Evolutionary conservation across 176 grass and related monocot genomes (phyloP).

Genomic region (Typha latifolia): DNA sequence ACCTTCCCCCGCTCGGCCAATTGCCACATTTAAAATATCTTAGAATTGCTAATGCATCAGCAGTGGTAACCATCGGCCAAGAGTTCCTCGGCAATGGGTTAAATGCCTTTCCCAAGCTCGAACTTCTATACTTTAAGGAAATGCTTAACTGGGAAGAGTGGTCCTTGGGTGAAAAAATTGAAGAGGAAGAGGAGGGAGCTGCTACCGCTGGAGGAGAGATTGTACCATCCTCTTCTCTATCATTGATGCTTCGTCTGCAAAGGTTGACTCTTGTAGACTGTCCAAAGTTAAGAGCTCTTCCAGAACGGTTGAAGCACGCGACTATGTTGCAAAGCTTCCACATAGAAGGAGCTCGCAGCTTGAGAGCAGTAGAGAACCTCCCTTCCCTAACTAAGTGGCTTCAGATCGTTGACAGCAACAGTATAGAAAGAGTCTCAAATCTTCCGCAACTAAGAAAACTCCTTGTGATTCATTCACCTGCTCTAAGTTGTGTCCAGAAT

Average conservation of each 20-base stretch:
- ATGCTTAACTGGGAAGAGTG: constrained; percentile 25
- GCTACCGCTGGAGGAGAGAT: neutral
- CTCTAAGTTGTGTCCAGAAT: constrained; percentile 9
- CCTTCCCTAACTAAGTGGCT: too few relatives aligned
- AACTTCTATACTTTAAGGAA: neutral
- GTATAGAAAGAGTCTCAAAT: too few relatives aligned
- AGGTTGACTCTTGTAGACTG: accelerated
- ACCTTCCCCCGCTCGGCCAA: constrained; percentile 25
- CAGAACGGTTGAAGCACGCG: constrained; percentile 3
- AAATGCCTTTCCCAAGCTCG: constrained; percentile 24
- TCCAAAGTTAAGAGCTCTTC: constrained; percentile 24
- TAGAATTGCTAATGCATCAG: neutral
- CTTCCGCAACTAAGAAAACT: too few relatives aligned
- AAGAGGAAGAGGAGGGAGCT: constrained; percentile 2
- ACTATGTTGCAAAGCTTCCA: neutral
- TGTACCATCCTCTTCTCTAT: neutral
- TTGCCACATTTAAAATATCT: constrained; percentile 20
- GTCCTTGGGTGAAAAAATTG: too few relatives aligned
- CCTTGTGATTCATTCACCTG: neutral
- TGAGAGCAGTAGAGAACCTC: too few relatives aligned
- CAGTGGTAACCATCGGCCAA: constrained; percentile 18
- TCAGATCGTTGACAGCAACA: too few relatives aligned
- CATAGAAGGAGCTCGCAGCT: neutral
- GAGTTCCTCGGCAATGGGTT: constrained; percentile 9
- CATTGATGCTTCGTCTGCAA: constrained; percentile 2